Evolutionary conservation across 306 rosid genomes (phyloP).

Genomic region (Fragaria nilgerrensis): DNA sequence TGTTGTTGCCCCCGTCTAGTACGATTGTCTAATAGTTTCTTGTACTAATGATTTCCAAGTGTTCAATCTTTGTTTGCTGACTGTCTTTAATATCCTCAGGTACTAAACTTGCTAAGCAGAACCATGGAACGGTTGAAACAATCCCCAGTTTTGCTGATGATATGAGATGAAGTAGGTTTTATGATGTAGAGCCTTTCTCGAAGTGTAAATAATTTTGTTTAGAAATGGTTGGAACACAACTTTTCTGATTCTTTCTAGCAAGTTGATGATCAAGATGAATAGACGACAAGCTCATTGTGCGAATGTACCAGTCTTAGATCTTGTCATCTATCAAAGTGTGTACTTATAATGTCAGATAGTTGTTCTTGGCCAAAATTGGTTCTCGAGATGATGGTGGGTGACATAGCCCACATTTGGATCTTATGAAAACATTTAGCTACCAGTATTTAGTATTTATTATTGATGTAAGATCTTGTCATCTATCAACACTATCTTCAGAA

Average conservation of each 20-base stretch:
- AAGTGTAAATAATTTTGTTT: conserved; percentile 11
- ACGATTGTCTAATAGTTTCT: not conserved
- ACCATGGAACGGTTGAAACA: conserved; percentile 28
- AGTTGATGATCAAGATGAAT: not conserved
- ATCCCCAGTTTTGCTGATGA: conserved; percentile 22
- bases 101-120: conserved; percentile 33
- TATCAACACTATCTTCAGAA: not conserved
- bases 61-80: conserved; percentile 4
- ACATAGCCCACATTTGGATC: not conserved
- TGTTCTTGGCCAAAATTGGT: conserved; percentile 12
- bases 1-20: not conserved
- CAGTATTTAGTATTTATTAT: not conserved
- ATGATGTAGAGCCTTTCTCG: not conserved
- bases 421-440: not conserved
- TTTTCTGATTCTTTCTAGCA: not conserved
- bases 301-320: not conserved
- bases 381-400: not conserved
- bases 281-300: not conserved
- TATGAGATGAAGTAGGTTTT: conserved; percentile 6
- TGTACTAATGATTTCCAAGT: not conserved
- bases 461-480: too few relatives aligned
- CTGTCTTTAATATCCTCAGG: conserved; percentile 38
- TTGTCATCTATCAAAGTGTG: not conserved
- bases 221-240: not conserved
- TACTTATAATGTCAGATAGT: not conserved